Evolutionary conservation across 768 basidiomycete species (phyloP), one percentile per base, ranked within the genome.

Genomic region (Xerocomellus dryophilus): DNA sequence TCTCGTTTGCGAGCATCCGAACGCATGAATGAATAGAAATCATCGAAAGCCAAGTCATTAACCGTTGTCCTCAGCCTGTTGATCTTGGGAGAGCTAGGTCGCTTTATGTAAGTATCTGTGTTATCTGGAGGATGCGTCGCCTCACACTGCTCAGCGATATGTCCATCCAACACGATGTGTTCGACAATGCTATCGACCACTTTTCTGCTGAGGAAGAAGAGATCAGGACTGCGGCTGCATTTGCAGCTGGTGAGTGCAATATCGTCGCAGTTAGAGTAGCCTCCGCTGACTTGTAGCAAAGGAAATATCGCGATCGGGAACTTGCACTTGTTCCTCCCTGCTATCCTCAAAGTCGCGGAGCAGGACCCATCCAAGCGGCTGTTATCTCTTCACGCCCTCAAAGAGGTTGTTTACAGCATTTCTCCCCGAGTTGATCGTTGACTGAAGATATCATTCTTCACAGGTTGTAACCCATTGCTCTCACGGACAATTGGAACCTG

Each of bases 301-400:
- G 94, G 95, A 35, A 98, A 98, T 67, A 90, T 99, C 46, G 91
- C 95, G 12, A 95, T 98, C 38, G 97, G 97, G 5, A 96, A 93
- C 63, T 76, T 95, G 21, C 82, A 84, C 12, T 82, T 86, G 63
- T 97, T 93, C 81, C 77, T 98, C 4, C 93, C 93, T 25, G 77
- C 78, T 6, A 88, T 98, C 58, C 81, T 97, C 60, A 85, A 85
- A 61, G 79, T 91, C 60, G 78, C 88, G 41, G 79, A 91, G 71
- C 80, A 75, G 11, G 85, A 93, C 65, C 78, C 82, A 10, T 84
- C 86, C 71, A 93, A 86, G 64, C 83, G 93, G 10, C 71, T 98
- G 31, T 74, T 98, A 21, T 86, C 93, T 10, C 77, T 99, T 23
- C 93, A 98, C 64, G 92, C 96, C 10, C 75, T 98, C 46, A 97